These are phyloP conservation scores for Aspergillus bertholletiae DNA, from an alignment of 495 filamentous ascomycete species.

Conservation along the genomic window DNA sequence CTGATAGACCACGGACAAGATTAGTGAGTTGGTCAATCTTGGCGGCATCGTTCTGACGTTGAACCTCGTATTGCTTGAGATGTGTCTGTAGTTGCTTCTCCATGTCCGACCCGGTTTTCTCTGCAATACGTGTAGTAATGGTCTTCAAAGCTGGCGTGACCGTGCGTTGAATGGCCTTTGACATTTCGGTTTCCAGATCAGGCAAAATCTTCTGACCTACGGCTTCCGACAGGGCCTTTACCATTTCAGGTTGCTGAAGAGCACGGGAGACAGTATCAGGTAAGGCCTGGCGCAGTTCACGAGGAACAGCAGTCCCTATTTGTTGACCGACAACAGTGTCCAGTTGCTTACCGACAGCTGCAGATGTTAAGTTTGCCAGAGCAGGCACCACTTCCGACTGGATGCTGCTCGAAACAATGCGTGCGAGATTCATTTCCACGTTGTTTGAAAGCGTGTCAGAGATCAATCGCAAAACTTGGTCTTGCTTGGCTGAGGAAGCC, in stretches of 20 bases:
- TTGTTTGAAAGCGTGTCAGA: constrained; percentile 86
- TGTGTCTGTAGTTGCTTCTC: constrained; percentile 63
- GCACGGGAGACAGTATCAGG: constrained; percentile 55
- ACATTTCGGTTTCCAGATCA: constrained; percentile 66
- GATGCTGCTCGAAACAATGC: constrained; percentile 66
- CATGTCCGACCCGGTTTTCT: constrained; percentile 60
- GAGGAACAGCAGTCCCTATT: constrained; percentile 43
- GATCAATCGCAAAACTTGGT: constrained; percentile 80
- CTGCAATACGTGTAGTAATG: constrained; percentile 51
- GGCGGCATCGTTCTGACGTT: constrained; percentile 62
- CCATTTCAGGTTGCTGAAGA: constrained; percentile 64
- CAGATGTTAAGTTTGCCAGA: constrained; percentile 44
- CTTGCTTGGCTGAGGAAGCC: constrained; percentile 64
- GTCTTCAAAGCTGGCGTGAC: constrained; percentile 64
- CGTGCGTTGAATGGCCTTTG: constrained; percentile 54
- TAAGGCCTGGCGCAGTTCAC: constrained; percentile 52
- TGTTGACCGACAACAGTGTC: constrained; percentile 49
- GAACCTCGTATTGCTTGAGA: constrained; percentile 62
- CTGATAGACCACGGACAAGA: constrained; percentile 65
- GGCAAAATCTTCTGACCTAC: constrained; percentile 60
- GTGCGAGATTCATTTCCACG: constrained; percentile 72
- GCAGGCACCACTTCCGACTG: constrained; percentile 60
- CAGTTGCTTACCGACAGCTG: constrained; percentile 60
- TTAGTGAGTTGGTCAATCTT: constrained; percentile 83
- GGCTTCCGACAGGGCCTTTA: constrained; percentile 67